phyloP scores from a whole-genome alignment of 1,139 yeast genomes.

The Arxiozyma bovina region DNA sequence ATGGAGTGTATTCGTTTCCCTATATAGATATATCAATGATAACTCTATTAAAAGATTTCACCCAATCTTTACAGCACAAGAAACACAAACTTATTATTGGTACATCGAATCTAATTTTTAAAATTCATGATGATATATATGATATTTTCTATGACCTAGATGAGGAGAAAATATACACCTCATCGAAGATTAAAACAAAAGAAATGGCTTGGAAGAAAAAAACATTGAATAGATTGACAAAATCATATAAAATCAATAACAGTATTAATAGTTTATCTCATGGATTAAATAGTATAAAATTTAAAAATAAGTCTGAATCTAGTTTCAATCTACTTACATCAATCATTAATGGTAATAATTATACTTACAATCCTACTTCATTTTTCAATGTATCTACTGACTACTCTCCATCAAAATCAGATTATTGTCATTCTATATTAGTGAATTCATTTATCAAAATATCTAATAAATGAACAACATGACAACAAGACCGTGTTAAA shows the following conservation, averaged over 20 bases:
- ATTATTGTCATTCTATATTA: conserved; percentile 1
- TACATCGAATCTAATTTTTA: conserved; percentile 28
- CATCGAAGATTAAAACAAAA: background rate
- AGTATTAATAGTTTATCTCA: conserved; percentile 1
- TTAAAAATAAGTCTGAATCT: background rate
- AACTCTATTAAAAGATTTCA: conserved; percentile 14
- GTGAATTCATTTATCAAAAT: conserved; percentile 13
- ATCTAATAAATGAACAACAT: conserved; percentile 17
- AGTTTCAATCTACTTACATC: background rate
- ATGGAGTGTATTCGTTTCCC: conserved; percentile 19
- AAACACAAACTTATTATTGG: conserved; percentile 18
- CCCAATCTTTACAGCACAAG: background rate
- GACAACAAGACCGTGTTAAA: conserved; percentile 19
- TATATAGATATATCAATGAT: conserved; percentile 27
- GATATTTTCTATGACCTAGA: conserved; percentile 27
- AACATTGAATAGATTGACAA: conserved; percentile 11
- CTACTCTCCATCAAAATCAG: background rate
- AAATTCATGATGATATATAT: conserved; percentile 23
- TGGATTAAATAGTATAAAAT: background rate
- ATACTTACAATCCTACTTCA: background rate
- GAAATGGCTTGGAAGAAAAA: conserved; percentile 5
- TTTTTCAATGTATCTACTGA: background rate
- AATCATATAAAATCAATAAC: conserved; percentile 2
- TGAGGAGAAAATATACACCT: conserved; percentile 9
- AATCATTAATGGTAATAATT: background rate